phyloP scores from a whole-genome alignment of 2,329 filamentous ascomycete genomes.

The Pseudocercospora vitis region DNA sequence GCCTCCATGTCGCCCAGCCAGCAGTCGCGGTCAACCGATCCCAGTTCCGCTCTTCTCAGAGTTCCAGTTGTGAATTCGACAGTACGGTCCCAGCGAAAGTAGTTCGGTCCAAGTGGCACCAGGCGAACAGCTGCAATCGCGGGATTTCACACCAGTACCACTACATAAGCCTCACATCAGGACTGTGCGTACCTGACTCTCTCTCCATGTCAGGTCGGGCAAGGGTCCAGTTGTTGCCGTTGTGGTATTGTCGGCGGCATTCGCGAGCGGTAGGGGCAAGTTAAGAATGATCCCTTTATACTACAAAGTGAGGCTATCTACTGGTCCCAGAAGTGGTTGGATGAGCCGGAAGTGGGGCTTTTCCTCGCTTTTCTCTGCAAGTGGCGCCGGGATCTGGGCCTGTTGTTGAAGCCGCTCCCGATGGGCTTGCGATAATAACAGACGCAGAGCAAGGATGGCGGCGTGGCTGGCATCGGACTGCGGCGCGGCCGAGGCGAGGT shows the following conservation, averaged over 20 bases:
- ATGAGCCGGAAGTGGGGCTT: conserved; percentile 56
- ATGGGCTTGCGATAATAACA: conserved; percentile 78
- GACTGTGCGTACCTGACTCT: background rate
- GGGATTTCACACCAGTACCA: too few species aligned
- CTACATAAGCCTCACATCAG: too few species aligned
- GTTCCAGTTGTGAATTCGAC: too few species aligned
- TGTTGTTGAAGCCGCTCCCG: conserved; percentile 70
- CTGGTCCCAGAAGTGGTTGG: conserved; percentile 54
- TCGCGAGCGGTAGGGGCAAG: background rate
- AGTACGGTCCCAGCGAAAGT: too few species aligned
- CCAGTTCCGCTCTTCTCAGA: too few species aligned
- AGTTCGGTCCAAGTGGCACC: too few species aligned
- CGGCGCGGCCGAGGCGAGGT: conserved; percentile 3
- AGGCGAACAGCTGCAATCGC: too few species aligned
- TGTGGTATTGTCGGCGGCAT: background rate
- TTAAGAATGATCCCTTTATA: background rate
- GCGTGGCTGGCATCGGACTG: conserved; percentile 47
- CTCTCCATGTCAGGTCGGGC: background rate
- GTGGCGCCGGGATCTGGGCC: conserved; percentile 61
- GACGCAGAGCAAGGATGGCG: conserved; percentile 66
- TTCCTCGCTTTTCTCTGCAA: conserved; percentile 52
- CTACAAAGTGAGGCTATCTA: background rate
- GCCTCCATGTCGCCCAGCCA: too few species aligned
- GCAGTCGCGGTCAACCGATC: too few species aligned
- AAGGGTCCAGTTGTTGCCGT: background rate